Conservation (phyloP, 2,329 filamentous ascomycete species). For the Dryadomyces sulphureus region DNA sequence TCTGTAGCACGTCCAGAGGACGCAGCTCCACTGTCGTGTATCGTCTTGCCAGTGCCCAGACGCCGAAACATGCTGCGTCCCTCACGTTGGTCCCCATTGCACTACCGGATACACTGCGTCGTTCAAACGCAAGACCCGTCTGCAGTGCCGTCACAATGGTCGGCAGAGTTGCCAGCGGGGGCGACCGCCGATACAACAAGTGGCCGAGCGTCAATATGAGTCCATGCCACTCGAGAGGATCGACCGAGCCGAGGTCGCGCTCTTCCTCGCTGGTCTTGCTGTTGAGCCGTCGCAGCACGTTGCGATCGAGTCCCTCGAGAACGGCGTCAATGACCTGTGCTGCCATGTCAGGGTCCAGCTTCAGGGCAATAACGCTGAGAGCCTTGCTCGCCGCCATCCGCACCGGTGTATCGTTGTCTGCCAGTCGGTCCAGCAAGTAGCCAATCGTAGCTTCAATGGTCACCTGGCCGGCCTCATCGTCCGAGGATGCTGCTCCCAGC, state of each 20-base stretch:
- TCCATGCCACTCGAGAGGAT: constrained; percentile 82
- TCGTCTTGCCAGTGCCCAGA: constrained; percentile 81
- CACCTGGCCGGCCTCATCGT: constrained; percentile 37
- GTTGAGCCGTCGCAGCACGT: constrained; percentile 30
- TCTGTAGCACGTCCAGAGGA: constrained; percentile 31
- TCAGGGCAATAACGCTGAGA: constrained; percentile 72
- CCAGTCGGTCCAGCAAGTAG: constrained; percentile 60
- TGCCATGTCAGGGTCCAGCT: constrained; percentile 66
- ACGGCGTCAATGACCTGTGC: constrained; percentile 78
- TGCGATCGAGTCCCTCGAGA: constrained; percentile 50
- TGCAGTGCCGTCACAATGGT: constrained; percentile 65
- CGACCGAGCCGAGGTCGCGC: constrained; percentile 58
- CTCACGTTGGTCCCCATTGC: constrained; percentile 81
- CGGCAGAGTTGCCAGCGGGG: constrained; percentile 53
- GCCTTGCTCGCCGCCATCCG: constrained; percentile 85
- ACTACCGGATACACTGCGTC: constrained; percentile 69
- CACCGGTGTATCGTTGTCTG: constrained; percentile 83
- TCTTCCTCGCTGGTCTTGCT: constrained; percentile 19
- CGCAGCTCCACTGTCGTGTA: constrained; percentile 71
- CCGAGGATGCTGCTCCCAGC: constrained; percentile 33
- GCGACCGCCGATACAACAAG: constrained; percentile 70
- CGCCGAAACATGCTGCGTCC: constrained; percentile 89
- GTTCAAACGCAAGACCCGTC: constrained; percentile 74
- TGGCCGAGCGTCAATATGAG: constrained; percentile 78
- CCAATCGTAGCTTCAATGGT: constrained; percentile 76